Base-by-base conservation (phyloP, 1,139 yeast genomes). In the Meyerozyma guilliermondii region DNA sequence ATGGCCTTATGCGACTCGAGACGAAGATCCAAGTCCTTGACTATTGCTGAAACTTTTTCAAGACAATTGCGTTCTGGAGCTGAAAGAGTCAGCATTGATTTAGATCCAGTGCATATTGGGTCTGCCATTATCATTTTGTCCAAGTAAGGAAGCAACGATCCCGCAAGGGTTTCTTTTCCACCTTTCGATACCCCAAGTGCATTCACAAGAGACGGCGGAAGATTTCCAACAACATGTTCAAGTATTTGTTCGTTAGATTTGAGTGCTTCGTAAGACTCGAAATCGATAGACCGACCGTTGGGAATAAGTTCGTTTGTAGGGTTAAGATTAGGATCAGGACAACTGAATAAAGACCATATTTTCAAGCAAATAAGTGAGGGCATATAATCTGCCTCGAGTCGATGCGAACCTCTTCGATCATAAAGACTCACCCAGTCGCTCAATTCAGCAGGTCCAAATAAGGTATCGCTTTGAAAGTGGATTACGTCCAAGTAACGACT, bases 351-450 rank as follows among this genome's bases (percentile, higher is more conserved):
- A 8, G 77, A 66, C 72, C 81, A 84, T 43, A 83, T 78, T 43
- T 83, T 85, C 53, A 86, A 58, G 3, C 83, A 78, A 0, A 84
- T 77, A 27, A 77, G 66, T 0, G 82, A 66, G 8, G 78, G 67
- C 55, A 86, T 87, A 33, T 74, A 71, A 17, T 71, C 63, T 18
- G 82, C 53, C 40, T 81, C 86, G 17, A 49, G 49, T 35, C 48
- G 42, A 33, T n/a, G 16, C 18, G 29, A 23, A 10, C 39, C 39
- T 28, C 9, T 61, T 23, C 61, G 46, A 54, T 89, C 97, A 50
- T 80, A 77, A 56, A 83, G 85, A 49, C 66, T 74, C 24, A 87
- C 58, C 96, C 96, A 91, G 48, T 88, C 95, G 38, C 87, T 78
- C 11, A 88, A 63, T 35, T 63, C 67, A 11, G 78, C 63, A 0